Evolutionary conservation across 371 early-diverging fungal genomes (phyloP), one percentile per base, ranked within the genome.

Genomic region (Mortierella sp.): DNA sequence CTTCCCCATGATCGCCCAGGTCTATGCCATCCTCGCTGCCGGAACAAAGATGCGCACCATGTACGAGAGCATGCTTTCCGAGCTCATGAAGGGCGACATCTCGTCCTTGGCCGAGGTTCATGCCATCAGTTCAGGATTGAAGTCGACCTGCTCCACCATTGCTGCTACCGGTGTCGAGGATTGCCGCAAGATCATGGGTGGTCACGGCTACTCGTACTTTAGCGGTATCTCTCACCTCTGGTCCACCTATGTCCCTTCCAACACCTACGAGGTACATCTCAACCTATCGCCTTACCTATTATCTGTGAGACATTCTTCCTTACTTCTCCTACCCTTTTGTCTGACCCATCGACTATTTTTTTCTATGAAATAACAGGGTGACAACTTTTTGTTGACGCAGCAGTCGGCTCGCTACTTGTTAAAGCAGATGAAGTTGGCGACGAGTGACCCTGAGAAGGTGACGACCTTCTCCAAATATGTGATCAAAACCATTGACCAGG

Each of bases 121-220:
- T 69, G 94, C 94, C 43, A 92, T 92, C 48, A 91, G 92, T 11
- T 95, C 94, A 16, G 94, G 94, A 0, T 87, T 96, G 74, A 96
- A 96, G 87, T 88, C 90, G 11, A 92, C 93, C 87, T 87, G 92
- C 41, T 88, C 96, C 0, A 93, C 94, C 44, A 87, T 92, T 31
- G 88, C 91, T 7, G 80, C 92, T 0, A 91, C 92, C 10, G 95
- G 94, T 53, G 87, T 95, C 24, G 97, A 96, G 70, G 92, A 92
- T 24, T 92, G 94, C 74, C 90, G 96, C 10, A 92, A 94, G 37
- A 88, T 93, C 8, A 92, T 94, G 89, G 97, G 97, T 14, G 97
- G 97, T 9, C 96, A 96, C 48, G 96, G 96, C 0, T 96, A 88
- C 79, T 92, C 94, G 26, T 85, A 87, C 45, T 93, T 92, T 86